Percentiles rank a stretch among this genome's conserved stretches.
Conservation (phyloP, 371 early-diverging fungal species). For the Capillidium heterosporum region DNA sequence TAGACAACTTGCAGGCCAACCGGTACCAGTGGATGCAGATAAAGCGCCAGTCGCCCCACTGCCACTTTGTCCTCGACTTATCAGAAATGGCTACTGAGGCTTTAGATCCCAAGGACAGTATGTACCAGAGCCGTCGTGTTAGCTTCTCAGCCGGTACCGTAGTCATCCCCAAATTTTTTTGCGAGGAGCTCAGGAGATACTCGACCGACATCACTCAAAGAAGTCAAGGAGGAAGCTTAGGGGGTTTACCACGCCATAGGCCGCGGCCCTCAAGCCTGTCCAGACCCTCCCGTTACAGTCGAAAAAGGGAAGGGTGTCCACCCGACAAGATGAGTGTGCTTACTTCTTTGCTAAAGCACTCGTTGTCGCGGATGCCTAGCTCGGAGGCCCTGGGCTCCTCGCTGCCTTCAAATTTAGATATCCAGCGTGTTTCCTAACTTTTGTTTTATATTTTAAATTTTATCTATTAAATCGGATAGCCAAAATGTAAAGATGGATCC, state of each 20-base stretch:
- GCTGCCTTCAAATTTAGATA: too few relatives aligned
- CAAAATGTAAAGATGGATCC: too few relatives aligned
- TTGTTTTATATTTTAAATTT: too few relatives aligned
- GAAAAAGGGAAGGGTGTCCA: slow-evolving; percentile 11
- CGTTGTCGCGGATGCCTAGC: background rate
- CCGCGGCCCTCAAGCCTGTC: slow-evolving; percentile 17
- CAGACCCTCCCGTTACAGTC: slow-evolving; percentile 20
- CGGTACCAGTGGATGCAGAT: background rate
- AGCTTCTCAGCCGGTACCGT: slow-evolving; percentile 6
- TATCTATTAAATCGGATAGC: too few relatives aligned
- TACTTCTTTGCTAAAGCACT: background rate
- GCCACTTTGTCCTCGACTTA: too few relatives aligned
- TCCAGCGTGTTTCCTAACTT: too few relatives aligned
- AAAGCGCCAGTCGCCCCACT: background rate
- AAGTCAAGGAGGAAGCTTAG: background rate
- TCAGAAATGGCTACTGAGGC: background rate
- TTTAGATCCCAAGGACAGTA: background rate
- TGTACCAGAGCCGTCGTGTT: background rate
- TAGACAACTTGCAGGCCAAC: background rate
- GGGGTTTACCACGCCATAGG: background rate
- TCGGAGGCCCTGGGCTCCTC: background rate
- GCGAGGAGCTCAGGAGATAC: background rate
- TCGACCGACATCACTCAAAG: background rate
- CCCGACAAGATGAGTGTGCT: background rate
- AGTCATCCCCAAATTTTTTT: background rate